Evolutionary conservation across 208 protist genomes (phyloP).

Genomic region (Porcisia hertigi): DNA sequence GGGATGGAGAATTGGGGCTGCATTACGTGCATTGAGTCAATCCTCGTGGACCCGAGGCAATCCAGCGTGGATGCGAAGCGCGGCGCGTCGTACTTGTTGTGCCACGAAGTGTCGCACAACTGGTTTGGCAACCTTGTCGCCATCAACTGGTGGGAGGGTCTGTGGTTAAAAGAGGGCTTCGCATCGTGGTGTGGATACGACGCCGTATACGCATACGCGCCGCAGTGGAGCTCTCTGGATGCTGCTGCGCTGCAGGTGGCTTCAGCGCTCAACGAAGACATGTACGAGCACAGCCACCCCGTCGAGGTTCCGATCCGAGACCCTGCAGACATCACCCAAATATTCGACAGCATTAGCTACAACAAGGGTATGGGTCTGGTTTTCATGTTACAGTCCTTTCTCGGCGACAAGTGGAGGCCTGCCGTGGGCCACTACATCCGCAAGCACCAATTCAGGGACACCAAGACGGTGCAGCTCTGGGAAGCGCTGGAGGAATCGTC

Average conservation of each 20-base stretch:
- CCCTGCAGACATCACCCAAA: slow-evolving; percentile 94
- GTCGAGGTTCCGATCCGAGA: slow-evolving; percentile 95
- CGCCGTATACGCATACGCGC: slow-evolving; percentile 72
- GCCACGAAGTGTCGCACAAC: slow-evolving; percentile 97
- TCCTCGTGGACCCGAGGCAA: slow-evolving; percentile 78
- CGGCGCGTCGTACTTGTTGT: slow-evolving; percentile 87
- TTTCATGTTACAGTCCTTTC: slow-evolving; percentile 91
- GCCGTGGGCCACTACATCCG: slow-evolving; percentile 93
- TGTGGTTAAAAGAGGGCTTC: slow-evolving; percentile 99
- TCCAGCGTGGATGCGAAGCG: slow-evolving; percentile 71
- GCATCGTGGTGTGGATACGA: slow-evolving; percentile 96
- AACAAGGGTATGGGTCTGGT: slow-evolving; percentile 94
- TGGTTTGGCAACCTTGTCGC: slow-evolving; percentile 99
- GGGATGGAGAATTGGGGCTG: slow-evolving; percentile 98
- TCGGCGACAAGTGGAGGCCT: slow-evolving; percentile 90
- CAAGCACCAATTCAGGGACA: slow-evolving; percentile 91
- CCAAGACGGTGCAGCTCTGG: slow-evolving; percentile 96
- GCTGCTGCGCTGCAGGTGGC: slow-evolving; percentile 68
- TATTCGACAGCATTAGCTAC: slow-evolving; percentile 98
- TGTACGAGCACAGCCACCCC: slow-evolving; percentile 93
- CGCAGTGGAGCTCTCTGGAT: slow-evolving; percentile 90
- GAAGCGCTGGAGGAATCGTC: slow-evolving; percentile 85
- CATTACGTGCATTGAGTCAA: slow-evolving; percentile 93
- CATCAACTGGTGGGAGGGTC: slow-evolving; percentile 98
- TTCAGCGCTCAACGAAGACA: slow-evolving; percentile 88